Evolutionary conservation across 805 yeast species (phyloP), one percentile per base, ranked within the genome.

Genomic region (Debaryomyces tyrocola): DNA sequence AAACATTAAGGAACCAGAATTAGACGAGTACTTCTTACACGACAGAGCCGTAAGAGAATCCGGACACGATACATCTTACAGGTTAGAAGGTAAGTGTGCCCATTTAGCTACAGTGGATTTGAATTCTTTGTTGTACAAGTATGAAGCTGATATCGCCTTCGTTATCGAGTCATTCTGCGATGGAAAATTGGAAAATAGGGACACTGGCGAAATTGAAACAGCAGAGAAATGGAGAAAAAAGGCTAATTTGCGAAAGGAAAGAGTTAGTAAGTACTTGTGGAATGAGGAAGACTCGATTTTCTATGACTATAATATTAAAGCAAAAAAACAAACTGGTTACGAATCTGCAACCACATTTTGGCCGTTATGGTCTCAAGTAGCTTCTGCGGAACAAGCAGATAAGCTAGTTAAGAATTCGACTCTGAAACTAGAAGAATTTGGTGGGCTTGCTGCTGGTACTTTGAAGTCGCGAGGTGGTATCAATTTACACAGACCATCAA

Each of bases 11-110:
- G 97, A 89, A 59, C 95, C 96, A 0, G 82, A 74, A n/a, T 73
- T 92, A 49, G 98, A 94, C 59, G 90, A 82, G 51, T 92, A 88
- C 62, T 88, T 92, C 62, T 64, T 87, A 41, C 96, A 92, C 60
- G 99, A 92, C 64, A 75, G 97, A 48, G 97, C 96, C 0, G 96
- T 92, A 9, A 80, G 99, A 61, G 99, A 92, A 67, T 84, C 94
- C 28, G 99, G 99, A 0, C 98, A 94, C 63, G 99, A 92, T 62
- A 94, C 98, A 0, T 77, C 92, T 1, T 90, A 91, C 59, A 75
- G 99, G 57, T 73, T 94, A 44, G 97, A 91, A 66, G 96, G 96
- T 33, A 79, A 82, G 37, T 90, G 96, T 66, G 97, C 96, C 0
- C 74, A 87, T 61, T 70, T 92, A 54, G 97, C 96, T 1, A 92